Evolutionary conservation across 139 green algal species (phyloP), one percentile per base, ranked within the genome.

Genomic region (Chlorella ohadii): DNA sequence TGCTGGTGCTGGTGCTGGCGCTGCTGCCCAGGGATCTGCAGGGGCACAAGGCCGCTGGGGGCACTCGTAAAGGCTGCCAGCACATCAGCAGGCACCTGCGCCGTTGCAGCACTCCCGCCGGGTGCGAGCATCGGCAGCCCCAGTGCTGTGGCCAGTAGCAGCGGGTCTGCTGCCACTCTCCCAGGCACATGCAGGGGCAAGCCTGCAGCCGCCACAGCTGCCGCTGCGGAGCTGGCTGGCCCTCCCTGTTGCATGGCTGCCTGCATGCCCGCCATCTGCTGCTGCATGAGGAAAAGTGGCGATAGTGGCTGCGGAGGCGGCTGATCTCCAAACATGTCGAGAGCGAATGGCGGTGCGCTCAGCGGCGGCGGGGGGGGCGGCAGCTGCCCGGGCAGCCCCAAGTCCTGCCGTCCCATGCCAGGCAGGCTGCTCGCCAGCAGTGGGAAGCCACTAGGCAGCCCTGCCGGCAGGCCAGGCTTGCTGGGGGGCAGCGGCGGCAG

Each of bases 301-400:
- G 44, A n/a, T n/a, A n/a, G n/a, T n/a, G n/a, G 68, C 68, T 76
- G 68, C 68, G 51, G 68, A 36, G 38, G 34, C 36, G 31, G 20
- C 56, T 81, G 75, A 34, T 70, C 56, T 22, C n/a, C 75, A 71
- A 81, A 81, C 75, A 81, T 81, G 36, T 81, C 75, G 0, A 81
- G 56, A 0, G 75, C 75, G 38, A 81, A 81, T 23, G 75, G 28
- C 19, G 75, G 73, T 15, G 44, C 44, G 44, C 44, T 51, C 44
- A 16, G 44, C 44, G 6, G 44, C 44, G 9, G 44, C 44, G 44
- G 44, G 44, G 9, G 44, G 44, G 44, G 7, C 6, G 44, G 44
- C 44, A 6, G 9, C n/a, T n/a, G n/a, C n/a, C 44, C 44, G 6
- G 44, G 44, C 44, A 51, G n/a, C n/a, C n/a, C n/a, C n/a, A n/a